Percentiles rank a stretch among this genome's conserved stretches.
phyloP scores from a whole-genome alignment of 225 moss, liverwort and hornwort species.

The Takakia lepidozioides region DNA sequence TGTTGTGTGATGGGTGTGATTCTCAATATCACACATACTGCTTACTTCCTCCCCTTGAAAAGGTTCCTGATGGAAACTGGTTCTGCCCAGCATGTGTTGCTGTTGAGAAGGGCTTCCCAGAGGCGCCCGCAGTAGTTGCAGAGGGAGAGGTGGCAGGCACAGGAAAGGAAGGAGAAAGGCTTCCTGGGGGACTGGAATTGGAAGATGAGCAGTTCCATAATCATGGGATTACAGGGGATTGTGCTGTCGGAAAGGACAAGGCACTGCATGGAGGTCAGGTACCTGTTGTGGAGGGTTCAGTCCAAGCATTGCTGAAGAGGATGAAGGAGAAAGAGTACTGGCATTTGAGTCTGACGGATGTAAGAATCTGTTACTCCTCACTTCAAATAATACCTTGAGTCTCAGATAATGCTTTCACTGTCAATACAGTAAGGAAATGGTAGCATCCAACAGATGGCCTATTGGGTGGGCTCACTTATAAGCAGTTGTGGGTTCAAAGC shows the following conservation, averaged over 20 bases:
- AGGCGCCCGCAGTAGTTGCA: slow-evolving; percentile 44
- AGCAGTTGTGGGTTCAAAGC: too few relatives aligned
- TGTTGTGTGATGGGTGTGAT: slow-evolving; percentile 96
- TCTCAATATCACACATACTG: slow-evolving; percentile 98
- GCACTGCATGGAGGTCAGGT: slow-evolving; percentile 9
- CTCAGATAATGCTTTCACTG: too few relatives aligned
- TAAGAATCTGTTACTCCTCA: too few relatives aligned
- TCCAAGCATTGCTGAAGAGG: slow-evolving; percentile 49
- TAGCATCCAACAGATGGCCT: too few relatives aligned
- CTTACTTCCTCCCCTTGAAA: slow-evolving; percentile 78
- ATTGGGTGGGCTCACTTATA: too few relatives aligned
- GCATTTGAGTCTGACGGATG: slow-evolving; percentile 72
- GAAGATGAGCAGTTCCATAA: slow-evolving; percentile 60
- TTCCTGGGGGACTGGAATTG: slow-evolving; percentile 20
- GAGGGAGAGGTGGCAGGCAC: slow-evolving; percentile 29
- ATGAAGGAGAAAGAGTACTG: slow-evolving; percentile 80
- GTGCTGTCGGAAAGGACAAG: slow-evolving; percentile 16
- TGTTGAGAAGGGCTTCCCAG: slow-evolving; percentile 78
- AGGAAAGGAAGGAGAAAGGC: slow-evolving; percentile 6
- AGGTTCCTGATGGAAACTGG: slow-evolving; percentile 98
- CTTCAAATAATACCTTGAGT: too few relatives aligned
- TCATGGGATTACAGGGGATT: too few relatives aligned
- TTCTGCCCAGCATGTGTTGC: slow-evolving; percentile 91
- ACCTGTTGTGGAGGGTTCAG: slow-evolving; percentile 27
- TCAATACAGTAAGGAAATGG: too few relatives aligned